Conservation (phyloP, 2,329 filamentous ascomycete genomes). For the Orbilia javanica region DNA sequence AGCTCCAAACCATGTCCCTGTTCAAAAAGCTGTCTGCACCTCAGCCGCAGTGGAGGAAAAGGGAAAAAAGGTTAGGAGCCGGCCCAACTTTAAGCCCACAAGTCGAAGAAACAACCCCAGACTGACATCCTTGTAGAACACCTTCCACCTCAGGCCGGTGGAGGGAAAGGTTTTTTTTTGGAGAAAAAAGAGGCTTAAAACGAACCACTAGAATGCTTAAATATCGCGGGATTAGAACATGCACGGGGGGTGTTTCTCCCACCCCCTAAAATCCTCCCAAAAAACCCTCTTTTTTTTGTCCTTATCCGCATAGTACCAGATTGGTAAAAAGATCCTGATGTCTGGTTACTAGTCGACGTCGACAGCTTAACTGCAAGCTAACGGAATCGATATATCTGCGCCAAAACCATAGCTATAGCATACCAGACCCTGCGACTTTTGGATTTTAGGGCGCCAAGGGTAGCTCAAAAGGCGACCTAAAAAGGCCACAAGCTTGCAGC, state of each 20-base stretch:
- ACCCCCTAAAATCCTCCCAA: not conserved
- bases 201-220: slow-evolving; percentile 7
- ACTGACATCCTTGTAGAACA: not conserved
- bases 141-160: slow-evolving; percentile 10
- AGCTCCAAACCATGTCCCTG: slow-evolving; percentile 21
- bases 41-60: slow-evolving; percentile 16
- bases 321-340: slow-evolving; percentile 13
- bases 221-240: slow-evolving; percentile 24
- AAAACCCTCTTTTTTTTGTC: slow-evolving; percentile 2
- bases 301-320: not conserved
- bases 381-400: not conserved
- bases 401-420: not conserved
- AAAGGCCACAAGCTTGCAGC: not conserved
- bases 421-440: not conserved
- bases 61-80: not conserved
- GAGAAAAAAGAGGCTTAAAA: slow-evolving; percentile 13
- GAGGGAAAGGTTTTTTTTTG: not conserved
- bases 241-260: not conserved
- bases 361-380: not conserved
- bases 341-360: not conserved
- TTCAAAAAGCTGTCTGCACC: not conserved
- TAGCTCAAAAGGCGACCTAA: not conserved
- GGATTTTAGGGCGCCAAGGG: not conserved
- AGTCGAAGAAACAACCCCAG: not conserved
- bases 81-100: not conserved